Evolutionary conservation across 169 alveolate genomes (phyloP), one percentile per base, ranked within the genome.

Genomic region (Blepharisma undulans): DNA sequence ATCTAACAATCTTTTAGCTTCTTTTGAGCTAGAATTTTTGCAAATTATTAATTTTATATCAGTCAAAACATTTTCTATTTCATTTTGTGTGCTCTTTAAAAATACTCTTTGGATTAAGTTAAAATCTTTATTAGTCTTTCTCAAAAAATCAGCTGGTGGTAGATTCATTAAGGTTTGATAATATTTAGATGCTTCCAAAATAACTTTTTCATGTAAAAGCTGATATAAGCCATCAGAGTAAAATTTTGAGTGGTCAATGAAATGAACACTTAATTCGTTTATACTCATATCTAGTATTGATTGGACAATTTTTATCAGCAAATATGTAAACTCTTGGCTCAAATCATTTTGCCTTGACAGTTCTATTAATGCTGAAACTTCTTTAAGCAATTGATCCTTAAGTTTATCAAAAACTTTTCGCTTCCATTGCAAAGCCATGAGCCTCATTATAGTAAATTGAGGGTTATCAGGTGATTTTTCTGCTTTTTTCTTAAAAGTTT

Each of bases 201-300:
- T 34, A 22, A 86, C 32, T 29, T 61, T 86, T 29, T 60, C 76
- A 12, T 72, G 36, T 48, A 86, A 21, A 60, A 72, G n/a, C 48
- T n/a, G 30, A 33, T 86, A 86, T 3, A 5, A 6, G 29, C 72
- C 84, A 25, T 86, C 91, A 72, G 60, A 8, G 1, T 25, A 8
- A 71, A 86, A 86, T 36, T 48, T n/a, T 25, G 91, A 25, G 36
- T 86, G 91, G 66, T 86, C 84, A 72, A 86, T 61, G 29, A 25
- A 86, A 22, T 86, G 85, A 21, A 86, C 8, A 32, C 16, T 71
- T 3, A 86, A 72, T 10, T 86, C 91, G 19, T 86, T 71, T 12
- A 27, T 85, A 34, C 82, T 34, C 22, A 86, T 12, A 34, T 86
- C 91, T 14, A 86, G 29, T 12, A 86, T 12, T 14, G 33, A 12